Evolutionary conservation across 495 filamentous ascomycete genomes (phyloP).

Genomic region (Ramalina peruviana): DNA sequence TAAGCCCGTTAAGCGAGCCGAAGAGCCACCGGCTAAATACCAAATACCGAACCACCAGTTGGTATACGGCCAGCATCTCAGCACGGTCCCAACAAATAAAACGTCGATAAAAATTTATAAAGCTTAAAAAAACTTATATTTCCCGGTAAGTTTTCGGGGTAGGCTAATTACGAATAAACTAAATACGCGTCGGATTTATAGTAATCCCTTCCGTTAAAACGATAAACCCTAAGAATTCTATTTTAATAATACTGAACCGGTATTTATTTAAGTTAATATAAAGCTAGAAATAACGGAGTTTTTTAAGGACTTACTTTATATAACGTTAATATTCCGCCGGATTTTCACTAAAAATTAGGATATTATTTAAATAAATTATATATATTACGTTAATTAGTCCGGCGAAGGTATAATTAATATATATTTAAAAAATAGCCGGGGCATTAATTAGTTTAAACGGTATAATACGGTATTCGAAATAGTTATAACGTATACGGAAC

Average conservation of each 20-base stretch:
- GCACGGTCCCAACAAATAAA: conserved; percentile 13
- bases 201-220: conserved; percentile 12
- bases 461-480: conserved; percentile 19
- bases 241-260: conserved; percentile 15
- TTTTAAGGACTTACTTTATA: no score
- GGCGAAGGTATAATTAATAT: conserved; percentile 19
- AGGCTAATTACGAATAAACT: conserved; percentile 15
- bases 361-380: conserved; percentile 17
- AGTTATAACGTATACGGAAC: background rate
- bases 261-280: conserved; percentile 17
- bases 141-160: conserved; percentile 8
- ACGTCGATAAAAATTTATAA: conserved; percentile 21
- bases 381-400: conserved; percentile 18
- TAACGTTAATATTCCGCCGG: no score
- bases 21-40: no score
- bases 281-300: no score
- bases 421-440: conserved; percentile 16
- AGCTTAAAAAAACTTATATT: conserved; percentile 18
- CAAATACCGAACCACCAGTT: background rate
- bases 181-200: conserved; percentile 13
- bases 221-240: conserved; percentile 18
- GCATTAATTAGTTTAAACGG: conserved; percentile 21
- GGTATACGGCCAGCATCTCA: background rate
- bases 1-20: no score
- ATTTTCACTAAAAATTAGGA: conserved; percentile 18